phyloP scores from a whole-genome alignment of 495 filamentous ascomycete species.

The Podospora didyma region DNA sequence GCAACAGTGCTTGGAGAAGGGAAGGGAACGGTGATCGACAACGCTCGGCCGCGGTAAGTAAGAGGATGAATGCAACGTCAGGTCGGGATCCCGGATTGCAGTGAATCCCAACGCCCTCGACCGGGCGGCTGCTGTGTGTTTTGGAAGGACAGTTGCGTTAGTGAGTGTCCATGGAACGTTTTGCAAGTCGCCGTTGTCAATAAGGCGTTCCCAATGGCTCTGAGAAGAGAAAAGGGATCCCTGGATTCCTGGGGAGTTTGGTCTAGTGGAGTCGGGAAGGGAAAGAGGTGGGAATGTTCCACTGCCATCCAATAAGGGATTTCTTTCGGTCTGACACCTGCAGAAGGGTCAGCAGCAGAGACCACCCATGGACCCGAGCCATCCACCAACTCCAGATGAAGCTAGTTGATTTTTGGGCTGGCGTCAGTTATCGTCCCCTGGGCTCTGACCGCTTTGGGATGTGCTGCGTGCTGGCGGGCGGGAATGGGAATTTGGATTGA shows the following conservation, averaged over 20 bases:
- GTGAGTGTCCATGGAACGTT: neutral
- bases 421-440: no score
- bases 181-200: neutral
- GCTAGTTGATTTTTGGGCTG: no score
- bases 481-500: no score
- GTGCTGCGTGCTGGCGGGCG: no score
- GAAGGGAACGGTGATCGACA: neutral
- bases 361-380: neutral
- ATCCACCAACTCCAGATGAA: neutral
- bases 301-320: constrained; percentile 1
- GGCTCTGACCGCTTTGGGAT: neutral
- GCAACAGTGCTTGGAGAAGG: neutral
- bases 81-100: neutral
- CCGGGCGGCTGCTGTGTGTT: neutral
- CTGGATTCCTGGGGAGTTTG: neutral
- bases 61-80: neutral
- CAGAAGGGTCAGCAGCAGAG: neutral
- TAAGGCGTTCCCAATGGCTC: neutral
- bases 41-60: neutral
- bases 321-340: constrained; percentile 4
- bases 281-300: neutral
- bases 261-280: neutral
- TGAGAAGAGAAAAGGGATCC: neutral
- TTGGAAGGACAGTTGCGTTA: neutral
- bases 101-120: neutral